Base-by-base conservation (phyloP, 2,329 filamentous ascomycete species). In the Zasmidium citrigriseum region DNA sequence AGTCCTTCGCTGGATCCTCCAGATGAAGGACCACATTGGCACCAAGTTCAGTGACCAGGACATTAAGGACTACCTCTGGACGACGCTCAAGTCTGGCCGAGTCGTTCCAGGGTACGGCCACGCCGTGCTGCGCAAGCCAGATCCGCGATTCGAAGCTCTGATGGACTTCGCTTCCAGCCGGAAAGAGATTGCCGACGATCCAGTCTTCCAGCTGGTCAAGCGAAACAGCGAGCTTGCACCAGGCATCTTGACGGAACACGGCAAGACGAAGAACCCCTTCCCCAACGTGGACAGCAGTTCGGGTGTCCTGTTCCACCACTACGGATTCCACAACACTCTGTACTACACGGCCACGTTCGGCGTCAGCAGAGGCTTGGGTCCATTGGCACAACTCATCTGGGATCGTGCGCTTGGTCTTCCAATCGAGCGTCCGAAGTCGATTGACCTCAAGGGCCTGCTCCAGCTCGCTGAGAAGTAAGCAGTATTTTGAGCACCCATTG, bases 401-500 rank as follows among this genome's bases (percentile, higher is more conserved):
- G 93, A 98, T 75, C 86, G 95, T 51, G 93, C 93, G 16, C 78
- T 99, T 63, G 95, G 95, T 54, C 81, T 98, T 73, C 95, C 95
- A 11, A 99, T 99, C 71, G 95, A 99, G 86, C 84, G 93, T 62
- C 95, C 95, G 51, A 99, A 99, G 89, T 96, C 91, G 77, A 96
- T 98, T 74, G 95, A 96, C 78, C 81, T 99, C 56, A 83, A 90
- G 75, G 93, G 93, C 11, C 79, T 99, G 66, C 79, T 96, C 66
- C 89, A 93, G 67, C 75, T 78, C 66, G 76, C 78, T 22, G 71
- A 75, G 55, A 69, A 41, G 9, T 61, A 55, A 41, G n/a, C n/a
- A n/a, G n/a, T n/a, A n/a, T n/a, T n/a, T n/a, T n/a, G n/a, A n/a
- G n/a, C n/a, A n/a, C n/a, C n/a, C n/a, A n/a, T n/a, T n/a, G n/a